Conservation (phyloP, 1,284 basidiomycete genomes). For the Rhodofomes roseus region DNA sequence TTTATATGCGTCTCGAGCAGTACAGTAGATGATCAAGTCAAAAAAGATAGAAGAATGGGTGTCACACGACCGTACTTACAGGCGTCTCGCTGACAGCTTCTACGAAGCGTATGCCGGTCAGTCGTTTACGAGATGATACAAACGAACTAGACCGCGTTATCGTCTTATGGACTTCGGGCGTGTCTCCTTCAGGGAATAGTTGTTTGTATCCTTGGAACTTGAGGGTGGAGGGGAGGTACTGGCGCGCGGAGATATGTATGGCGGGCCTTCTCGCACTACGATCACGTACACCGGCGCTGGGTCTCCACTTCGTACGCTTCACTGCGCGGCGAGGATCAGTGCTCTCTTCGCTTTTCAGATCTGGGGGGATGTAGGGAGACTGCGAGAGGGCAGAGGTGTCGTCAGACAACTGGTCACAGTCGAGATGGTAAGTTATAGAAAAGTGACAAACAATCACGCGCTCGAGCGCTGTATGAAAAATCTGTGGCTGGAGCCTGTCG, state of each 20-base stretch:
- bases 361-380: not conserved
- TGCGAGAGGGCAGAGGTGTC: not conserved
- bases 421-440: not conserved
- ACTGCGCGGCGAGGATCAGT: not conserved
- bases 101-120: slow-evolving; percentile 1
- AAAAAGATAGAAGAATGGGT: not conserved
- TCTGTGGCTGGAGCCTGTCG: not conserved
- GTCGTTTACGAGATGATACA: not conserved
- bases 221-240: no score
- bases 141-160: not conserved
- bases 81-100: slow-evolving; percentile 2
- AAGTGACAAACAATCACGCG: not conserved
- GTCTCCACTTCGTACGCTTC: not conserved
- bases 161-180: no score
- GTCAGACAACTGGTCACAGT: not conserved
- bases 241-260: no score
- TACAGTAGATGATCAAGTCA: not conserved
- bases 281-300: not conserved
- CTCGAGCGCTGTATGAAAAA: not conserved
- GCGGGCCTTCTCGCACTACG: no score
- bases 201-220: no score
- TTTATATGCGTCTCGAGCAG: not conserved
- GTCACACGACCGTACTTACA: slow-evolving; percentile 12
- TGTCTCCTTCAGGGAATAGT: not conserved
- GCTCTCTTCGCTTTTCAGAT: not conserved